These are phyloP conservation scores for Coccomyxa subellipsoidea DNA, from an alignment of 163 green algal genomes.

Conservation along the genomic window DNA sequence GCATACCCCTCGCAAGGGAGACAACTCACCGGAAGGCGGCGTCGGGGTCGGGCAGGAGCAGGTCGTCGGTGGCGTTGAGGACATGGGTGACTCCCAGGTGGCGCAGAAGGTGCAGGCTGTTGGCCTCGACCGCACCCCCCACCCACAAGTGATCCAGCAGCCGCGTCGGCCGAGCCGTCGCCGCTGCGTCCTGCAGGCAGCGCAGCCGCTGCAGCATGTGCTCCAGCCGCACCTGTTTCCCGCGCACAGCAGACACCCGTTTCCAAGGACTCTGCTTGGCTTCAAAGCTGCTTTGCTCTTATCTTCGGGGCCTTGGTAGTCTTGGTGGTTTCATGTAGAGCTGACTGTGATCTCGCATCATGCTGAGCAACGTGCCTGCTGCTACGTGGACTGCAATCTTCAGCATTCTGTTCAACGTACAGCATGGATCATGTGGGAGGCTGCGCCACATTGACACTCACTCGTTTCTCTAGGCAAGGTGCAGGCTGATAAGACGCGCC, in stretches of 20 bases:
- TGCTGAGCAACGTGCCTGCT: too few species aligned
- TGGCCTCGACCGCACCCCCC: slow-evolving; percentile 62
- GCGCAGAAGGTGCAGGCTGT: slow-evolving; percentile 62
- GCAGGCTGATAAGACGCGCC: slow-evolving; percentile 1
- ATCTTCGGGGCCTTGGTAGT: too few species aligned
- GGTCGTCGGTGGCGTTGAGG: slow-evolving; percentile 64
- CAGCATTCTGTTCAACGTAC: too few species aligned
- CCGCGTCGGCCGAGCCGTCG: slow-evolving; percentile 40
- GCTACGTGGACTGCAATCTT: too few species aligned
- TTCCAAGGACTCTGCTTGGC: too few species aligned
- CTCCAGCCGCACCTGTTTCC: slow-evolving; percentile 72
- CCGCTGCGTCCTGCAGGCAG: slow-evolving; percentile 58
- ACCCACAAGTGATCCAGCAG: slow-evolving; percentile 63
- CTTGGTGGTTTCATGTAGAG: too few species aligned
- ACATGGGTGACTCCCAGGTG: slow-evolving; percentile 71
- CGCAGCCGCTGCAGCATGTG: slow-evolving; percentile 81
- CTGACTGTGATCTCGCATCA: too few species aligned
- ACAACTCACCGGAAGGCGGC: slow-evolving; percentile 22
- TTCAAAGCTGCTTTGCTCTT: too few species aligned
- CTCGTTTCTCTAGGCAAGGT: neutral
- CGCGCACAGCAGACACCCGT: neutral
- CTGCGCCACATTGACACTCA: too few species aligned
- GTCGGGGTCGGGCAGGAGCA: slow-evolving; percentile 19
- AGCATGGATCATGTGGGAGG: too few species aligned
- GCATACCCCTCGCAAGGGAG: neutral